Percentiles rank a stretch among this genome's conserved stretches.
phyloP scores from a whole-genome alignment of 495 filamentous ascomycete species.

The Hamigera avellanea region DNA sequence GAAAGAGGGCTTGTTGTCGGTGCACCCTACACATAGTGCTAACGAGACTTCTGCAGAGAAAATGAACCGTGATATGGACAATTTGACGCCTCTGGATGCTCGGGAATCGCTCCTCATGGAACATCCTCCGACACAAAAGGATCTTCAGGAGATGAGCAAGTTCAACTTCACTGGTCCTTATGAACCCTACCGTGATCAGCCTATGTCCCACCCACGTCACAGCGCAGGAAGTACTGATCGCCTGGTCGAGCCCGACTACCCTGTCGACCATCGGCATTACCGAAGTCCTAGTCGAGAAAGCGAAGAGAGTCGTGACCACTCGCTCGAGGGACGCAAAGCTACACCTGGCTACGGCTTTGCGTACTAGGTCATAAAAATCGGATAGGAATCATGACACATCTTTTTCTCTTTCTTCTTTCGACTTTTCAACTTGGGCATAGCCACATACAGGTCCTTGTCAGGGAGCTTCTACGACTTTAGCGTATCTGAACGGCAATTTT shows the following conservation, averaged over 20 bases:
- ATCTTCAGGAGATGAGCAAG: constrained; percentile 34
- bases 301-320: constrained; percentile 13
- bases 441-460: constrained; percentile 1
- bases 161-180: constrained; percentile 37
- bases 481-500: neutral
- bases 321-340: constrained; percentile 24
- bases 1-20: neutral
- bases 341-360: constrained; percentile 32
- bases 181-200: constrained; percentile 32
- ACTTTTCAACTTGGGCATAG: constrained; percentile 5
- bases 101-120: constrained; percentile 80
- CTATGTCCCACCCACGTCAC: constrained; percentile 13
- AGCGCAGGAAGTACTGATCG: constrained; percentile 28
- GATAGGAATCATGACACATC: neutral
- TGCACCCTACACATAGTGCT: neutral
- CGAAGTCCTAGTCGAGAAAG: constrained; percentile 29
- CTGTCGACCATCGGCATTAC: constrained; percentile 18
- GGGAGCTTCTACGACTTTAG: constrained; percentile 1
- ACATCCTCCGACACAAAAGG: constrained; percentile 23
- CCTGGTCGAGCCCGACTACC: constrained; percentile 27
- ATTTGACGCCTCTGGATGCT: constrained; percentile 79
- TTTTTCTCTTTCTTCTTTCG: constrained; percentile 4
- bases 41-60: constrained; percentile 66
- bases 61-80: constrained; percentile 68
- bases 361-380: constrained; percentile 19